Base-by-base conservation (phyloP, 495 filamentous ascomycete species). In the Aspergillus ellipticus region DNA sequence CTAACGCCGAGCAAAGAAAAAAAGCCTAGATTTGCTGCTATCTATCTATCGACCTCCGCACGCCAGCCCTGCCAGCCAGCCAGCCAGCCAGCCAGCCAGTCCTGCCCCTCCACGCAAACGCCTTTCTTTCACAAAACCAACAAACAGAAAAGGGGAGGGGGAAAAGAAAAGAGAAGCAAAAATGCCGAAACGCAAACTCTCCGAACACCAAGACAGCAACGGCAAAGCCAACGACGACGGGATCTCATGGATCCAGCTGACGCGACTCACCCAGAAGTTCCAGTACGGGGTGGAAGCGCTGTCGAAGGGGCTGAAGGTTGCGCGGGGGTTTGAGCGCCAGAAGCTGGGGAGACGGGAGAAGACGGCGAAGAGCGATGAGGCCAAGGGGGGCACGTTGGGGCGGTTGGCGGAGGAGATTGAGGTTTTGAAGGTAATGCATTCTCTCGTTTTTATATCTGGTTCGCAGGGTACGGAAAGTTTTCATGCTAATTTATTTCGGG, bases 291-390 rank as follows among this genome's bases (percentile, higher is more conserved):
- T 82, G 29, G 81, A 80, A 51, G 67, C 82, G 19, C 76, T 96
- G 8, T 77, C 79, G 43, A 79, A 83, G 19, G 87, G 83, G 0
- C 75, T 96, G 35, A 96, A 94, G 68, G 75, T 82, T 1, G 89
- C 88, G 22, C 91, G 90, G 55, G 90, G 89, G 15, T 93, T 93
- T 68, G 92, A 96, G 73, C 79, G 90, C 59, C 92, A 96, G 72
- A 96, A 96, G 54, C 78, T 92, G 42, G 84, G 88, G 28, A 85
- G 90, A 51, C 75, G 91, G 33, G 75, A 88, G 20, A 92, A 88
- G 68, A 84, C 84, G 24, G 84, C 85, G 2, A 80, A 77, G 59
- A 1, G 10, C 5, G 50, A 68, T 19, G 75, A 79, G 15, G 75
- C 76, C 17, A 67, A 72, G 33, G 39, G 37, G 2, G 56, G 61